Evolutionary conservation across 2,329 filamentous ascomycete species (phyloP).

Genomic region (Aspergillus pseudotamarii): DNA sequence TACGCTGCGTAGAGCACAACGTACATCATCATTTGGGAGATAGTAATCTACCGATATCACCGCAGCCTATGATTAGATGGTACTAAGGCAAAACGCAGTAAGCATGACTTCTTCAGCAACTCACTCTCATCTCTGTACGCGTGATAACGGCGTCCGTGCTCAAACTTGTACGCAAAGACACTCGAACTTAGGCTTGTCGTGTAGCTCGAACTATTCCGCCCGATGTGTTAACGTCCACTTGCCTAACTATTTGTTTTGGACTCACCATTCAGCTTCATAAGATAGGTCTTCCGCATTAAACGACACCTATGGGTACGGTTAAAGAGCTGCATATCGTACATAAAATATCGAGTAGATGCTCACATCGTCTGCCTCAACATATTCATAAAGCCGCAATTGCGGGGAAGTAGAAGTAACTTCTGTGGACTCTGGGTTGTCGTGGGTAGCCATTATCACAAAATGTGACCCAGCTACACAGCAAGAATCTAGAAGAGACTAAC

Average conservation of each 20-base stretch:
- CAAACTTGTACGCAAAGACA: background rate
- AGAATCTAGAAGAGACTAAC: background rate
- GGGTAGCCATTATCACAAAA: background rate
- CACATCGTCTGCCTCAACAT: background rate
- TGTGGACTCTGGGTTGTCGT: background rate
- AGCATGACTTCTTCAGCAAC: background rate
- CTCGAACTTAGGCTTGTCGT: background rate
- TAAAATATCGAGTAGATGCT: background rate
- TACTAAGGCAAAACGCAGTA: background rate
- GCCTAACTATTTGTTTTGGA: background rate
- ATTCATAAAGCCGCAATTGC: background rate
- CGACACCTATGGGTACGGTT: background rate
- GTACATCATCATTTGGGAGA: background rate
- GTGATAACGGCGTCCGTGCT: background rate
- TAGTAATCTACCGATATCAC: background rate
- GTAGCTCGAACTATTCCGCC: background rate
- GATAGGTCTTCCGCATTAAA: background rate
- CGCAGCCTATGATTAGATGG: background rate
- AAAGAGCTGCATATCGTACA: background rate
- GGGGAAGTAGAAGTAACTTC: background rate
- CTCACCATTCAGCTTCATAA: background rate
- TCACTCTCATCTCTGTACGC: background rate
- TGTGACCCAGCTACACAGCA: background rate
- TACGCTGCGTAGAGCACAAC: background rate
- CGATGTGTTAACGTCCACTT: background rate